Conservation (phyloP, 768 basidiomycete genomes). For the Russula griseocarnosa region DNA sequence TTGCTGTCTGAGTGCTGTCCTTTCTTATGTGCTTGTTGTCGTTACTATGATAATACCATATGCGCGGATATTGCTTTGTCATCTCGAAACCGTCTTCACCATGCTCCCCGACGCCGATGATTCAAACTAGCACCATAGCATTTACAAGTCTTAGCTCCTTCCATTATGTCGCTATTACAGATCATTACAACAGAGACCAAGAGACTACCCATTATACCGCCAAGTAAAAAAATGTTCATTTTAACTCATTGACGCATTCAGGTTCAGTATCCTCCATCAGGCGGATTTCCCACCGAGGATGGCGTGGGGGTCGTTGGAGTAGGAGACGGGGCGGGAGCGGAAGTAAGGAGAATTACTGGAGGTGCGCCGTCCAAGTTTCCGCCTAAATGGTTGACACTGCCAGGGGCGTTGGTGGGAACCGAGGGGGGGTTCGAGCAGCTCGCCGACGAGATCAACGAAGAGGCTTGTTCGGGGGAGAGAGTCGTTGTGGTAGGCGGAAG, state of each 20-base stretch:
- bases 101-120: neutral
- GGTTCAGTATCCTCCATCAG: neutral
- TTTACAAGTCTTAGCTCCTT: neutral
- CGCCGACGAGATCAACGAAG: slow-evolving; percentile 18
- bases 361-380: neutral
- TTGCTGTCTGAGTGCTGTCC: slow-evolving; percentile 20
- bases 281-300: neutral
- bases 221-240: neutral
- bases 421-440: slow-evolving; percentile 30
- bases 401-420: slow-evolving; percentile 27
- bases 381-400: neutral
- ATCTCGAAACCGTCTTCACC: neutral
- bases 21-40: slow-evolving; percentile 14
- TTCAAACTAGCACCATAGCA: neutral
- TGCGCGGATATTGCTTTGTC: slow-evolving; percentile 12
- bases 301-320: neutral
- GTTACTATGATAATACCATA: slow-evolving; percentile 24
- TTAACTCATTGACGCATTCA: neutral
- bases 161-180: neutral
- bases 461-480: slow-evolving; percentile 43
- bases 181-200: neutral
- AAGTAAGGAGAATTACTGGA: slow-evolving; percentile 16
- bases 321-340: neutral
- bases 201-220: neutral
- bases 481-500: slow-evolving; percentile 41